A percentile compares a stretch with the other conserved stretches of the same genome.
phyloP scores from a whole-genome alignment of 805 yeast genomes.

The Zygosaccharomyces pseudorouxii region DNA sequence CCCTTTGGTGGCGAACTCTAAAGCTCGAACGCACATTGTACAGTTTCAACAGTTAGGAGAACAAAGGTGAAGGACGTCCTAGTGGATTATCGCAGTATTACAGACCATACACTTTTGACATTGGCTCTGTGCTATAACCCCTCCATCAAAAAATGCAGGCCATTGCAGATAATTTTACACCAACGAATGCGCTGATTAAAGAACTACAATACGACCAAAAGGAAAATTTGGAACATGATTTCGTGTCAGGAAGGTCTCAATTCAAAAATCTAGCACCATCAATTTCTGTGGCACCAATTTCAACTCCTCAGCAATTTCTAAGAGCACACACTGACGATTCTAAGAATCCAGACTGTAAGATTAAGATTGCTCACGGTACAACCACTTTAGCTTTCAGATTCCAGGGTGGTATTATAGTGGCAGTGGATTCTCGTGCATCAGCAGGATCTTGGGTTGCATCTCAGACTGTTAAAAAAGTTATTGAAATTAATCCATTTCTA shows the following conservation, averaged over 20 bases:
- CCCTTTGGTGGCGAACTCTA: constrained; percentile 7
- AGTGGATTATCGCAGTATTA: background rate
- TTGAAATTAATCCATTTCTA: constrained; percentile 90
- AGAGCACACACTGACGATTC: constrained; percentile 98
- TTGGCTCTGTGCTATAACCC: background rate
- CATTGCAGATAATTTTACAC: constrained; percentile 31
- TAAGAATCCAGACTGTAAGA: constrained; percentile 85
- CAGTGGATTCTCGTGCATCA: constrained; percentile 97
- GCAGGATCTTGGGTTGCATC: constrained; percentile 98
- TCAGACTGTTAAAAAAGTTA: constrained; percentile 95
- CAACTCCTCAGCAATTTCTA: constrained; percentile 85
- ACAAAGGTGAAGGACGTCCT: background rate
- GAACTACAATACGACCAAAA: constrained; percentile 31
- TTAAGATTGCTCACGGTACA: constrained; percentile 98
- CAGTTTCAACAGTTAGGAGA: background rate
- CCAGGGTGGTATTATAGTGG: constrained; percentile 91
- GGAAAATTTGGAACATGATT: constrained; percentile 35
- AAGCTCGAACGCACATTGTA: background rate
- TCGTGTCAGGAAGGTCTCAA: constrained; percentile 31
- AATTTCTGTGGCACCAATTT: constrained; percentile 72
- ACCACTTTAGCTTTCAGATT: constrained; percentile 95
- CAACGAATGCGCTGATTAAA: constrained; percentile 21
- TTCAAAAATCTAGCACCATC: constrained; percentile 47
- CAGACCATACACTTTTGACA: background rate
- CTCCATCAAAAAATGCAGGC: constrained; percentile 28